Conservation (phyloP, 352 stramenopile species). For the Saprolegnia diclina region DNA sequence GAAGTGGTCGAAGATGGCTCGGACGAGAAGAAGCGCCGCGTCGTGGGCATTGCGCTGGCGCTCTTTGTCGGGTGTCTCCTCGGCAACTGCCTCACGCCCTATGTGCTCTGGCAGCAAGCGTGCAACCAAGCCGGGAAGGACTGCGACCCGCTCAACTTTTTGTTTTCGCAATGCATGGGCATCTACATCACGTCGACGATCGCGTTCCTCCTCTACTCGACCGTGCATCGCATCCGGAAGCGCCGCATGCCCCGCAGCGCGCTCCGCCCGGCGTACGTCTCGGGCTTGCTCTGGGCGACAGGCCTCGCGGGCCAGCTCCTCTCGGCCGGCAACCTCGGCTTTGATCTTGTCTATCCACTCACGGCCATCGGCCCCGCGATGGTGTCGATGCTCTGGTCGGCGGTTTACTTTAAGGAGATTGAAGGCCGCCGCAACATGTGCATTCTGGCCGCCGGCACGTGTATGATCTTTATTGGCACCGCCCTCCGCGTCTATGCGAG, state of each 20-base stretch:
- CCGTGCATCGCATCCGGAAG: slow-evolving; percentile 70
- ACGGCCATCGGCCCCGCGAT: slow-evolving; percentile 74
- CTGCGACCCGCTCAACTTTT: slow-evolving; percentile 76
- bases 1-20: slow-evolving; percentile 45
- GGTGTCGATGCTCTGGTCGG: slow-evolving; percentile 82
- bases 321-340: slow-evolving; percentile 62
- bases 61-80: slow-evolving; percentile 63
- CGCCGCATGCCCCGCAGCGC: slow-evolving; percentile 72
- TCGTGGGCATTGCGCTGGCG: slow-evolving; percentile 55
- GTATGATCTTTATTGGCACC: slow-evolving; percentile 66
- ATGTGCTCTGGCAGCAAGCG: slow-evolving; percentile 62
- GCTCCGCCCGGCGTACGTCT: slow-evolving; percentile 75
- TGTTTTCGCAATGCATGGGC: slow-evolving; percentile 78
- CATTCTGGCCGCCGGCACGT: slow-evolving; percentile 51
- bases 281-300: slow-evolving; percentile 66
- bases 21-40: slow-evolving; percentile 52
- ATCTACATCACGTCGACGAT: slow-evolving; percentile 74
- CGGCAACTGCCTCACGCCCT: slow-evolving; percentile 71
- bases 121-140: slow-evolving; percentile 32
- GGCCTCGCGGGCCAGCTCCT: slow-evolving; percentile 65
- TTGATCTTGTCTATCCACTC: slow-evolving; percentile 77
- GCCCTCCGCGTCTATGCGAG: slow-evolving; percentile 36
- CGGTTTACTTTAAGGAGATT: slow-evolving; percentile 77
- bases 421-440: slow-evolving; percentile 55
- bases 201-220: slow-evolving; percentile 68